Base-by-base conservation (phyloP, 257 asterid species). In the Anisodus acutangulus region DNA sequence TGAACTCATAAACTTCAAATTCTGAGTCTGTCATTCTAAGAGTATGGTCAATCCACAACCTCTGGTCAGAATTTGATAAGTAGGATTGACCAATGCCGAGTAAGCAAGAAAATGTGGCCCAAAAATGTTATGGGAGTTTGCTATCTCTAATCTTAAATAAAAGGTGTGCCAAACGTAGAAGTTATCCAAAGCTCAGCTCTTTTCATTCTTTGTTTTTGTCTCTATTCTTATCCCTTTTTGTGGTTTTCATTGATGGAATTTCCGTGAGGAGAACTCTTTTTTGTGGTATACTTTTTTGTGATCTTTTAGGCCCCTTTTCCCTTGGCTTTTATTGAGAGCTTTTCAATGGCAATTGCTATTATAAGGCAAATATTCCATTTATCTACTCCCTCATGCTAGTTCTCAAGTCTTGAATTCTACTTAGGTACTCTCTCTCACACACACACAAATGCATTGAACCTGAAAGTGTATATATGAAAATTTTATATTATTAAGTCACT, bases 121-220 rank as follows among this genome's bases (percentile, higher is more conserved):
- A 76, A 76, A 76, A 76, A 51, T 11, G 43, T 41, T 26, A 8
- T 76, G 0, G 7, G 26, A 49, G 26, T 51, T 76, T 51, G 26
- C 47, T 51, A 76, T 76, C 63, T 76, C 63, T 12, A 76, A 22
- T 12, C 11, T 76, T 15, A 69, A 67, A 37, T 67, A 74, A 74
- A 76, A 8, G 81, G 45, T 76, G 47, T 51, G 64, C 47, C 64
- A 76, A 53, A 51, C 62, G 47, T 51, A 51, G 63, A 76, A 76
- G 63, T 26, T 51, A 76, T 76, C 81, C 76, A 62, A 81, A 81
- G 19, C 62, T 4, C 31, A 62, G 3, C 62, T 81, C 76, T 60
- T 31, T 66, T 19, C 62, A 81, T 81, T 60, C 76, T 81, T 66
- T 81, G 45, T 8, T 39, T 81, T 81, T 76, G 84, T 81, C 84